A percentile compares a stretch with the other conserved stretches of the same genome.
Evolutionary conservation across 805 yeast genomes (phyloP).

Genomic region (Blastobotrys parvus): DNA sequence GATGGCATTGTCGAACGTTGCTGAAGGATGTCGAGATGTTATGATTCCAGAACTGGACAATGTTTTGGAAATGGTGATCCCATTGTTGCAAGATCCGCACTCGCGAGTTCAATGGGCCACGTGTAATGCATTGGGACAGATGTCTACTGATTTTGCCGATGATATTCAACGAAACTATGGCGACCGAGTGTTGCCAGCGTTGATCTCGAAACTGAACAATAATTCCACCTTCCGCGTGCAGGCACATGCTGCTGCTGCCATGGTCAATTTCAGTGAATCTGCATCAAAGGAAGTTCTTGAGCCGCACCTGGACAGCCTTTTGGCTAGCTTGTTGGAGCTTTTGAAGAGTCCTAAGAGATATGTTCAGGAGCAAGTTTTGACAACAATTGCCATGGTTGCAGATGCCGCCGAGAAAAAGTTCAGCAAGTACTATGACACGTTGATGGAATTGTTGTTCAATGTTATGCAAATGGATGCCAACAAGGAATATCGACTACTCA

Average conservation of each 20-base stretch:
- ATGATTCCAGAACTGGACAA: constrained; percentile 73
- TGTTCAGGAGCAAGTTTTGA: constrained; percentile 94
- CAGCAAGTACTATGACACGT: constrained; percentile 83
- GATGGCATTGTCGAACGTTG: constrained; percentile 94
- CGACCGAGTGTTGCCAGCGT: constrained; percentile 72
- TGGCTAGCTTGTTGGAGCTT: constrained; percentile 63
- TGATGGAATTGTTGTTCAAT: constrained; percentile 80
- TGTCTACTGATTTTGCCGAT: constrained; percentile 93
- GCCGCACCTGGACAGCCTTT: constrained; percentile 81
- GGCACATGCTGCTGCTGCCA: constrained; percentile 97
- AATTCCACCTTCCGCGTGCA: constrained; percentile 78
- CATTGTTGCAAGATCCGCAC: constrained; percentile 77
- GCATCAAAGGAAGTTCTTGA: constrained; percentile 81
- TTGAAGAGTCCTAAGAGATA: constrained; percentile 82
- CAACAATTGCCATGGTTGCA: constrained; percentile 94
- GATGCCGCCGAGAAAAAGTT: constrained; percentile 90
- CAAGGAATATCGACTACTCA: constrained; percentile 65
- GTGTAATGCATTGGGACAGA: constrained; percentile 94
- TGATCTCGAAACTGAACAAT: constrained; percentile 68
- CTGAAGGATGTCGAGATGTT: constrained; percentile 93
- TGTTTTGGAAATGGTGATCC: constrained; percentile 76
- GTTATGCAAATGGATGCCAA: constrained; percentile 76
- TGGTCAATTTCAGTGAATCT: constrained; percentile 90
- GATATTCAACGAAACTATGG: constrained; percentile 76
- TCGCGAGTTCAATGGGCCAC: constrained; percentile 96